Evolutionary conservation across 768 basidiomycete genomes (phyloP), one percentile per base, ranked within the genome.

Genomic region (Pleurotus sapidus): DNA sequence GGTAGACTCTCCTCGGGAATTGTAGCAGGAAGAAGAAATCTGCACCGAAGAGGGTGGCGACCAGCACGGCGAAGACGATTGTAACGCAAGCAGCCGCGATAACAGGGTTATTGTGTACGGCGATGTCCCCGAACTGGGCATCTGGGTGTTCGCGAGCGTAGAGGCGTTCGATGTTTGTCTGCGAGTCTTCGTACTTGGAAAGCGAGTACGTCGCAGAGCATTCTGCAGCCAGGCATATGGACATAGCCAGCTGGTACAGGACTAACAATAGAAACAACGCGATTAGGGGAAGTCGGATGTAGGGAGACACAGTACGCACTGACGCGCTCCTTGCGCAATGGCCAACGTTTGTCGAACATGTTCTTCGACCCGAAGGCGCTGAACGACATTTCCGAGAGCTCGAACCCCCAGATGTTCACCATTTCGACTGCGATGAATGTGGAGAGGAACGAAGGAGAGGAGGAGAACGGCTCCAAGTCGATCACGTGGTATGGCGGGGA

Each of bases 11-110:
- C 40, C 60, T 42, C 1, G 73, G 74, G 65, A 67, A 75, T 39
- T 74, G 69, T 2, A 73, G 55, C 3, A 75, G 65, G 50, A 75
- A 70, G 61, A 74, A 74, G 42, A 70, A 70, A 45, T 75, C 74
- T 6, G 71, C 66, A 11, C 73, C 70, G 55, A 73, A 73, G 6
- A 74, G 17, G 1, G 69, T 72, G 1, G 73, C 70, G 9, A 73
- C 72, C n/a, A 73, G 49, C 7, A 72, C 70, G 47, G 68, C 68
- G 55, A 72, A 72, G 7, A 73, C 66, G 53, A 73, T 73, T 23
- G 71, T 72, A 39, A 65, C 34, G 8, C 64, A 63, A 23, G 68
- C 64, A 1, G 70, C 64, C 37, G 63, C 66, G 57, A 72, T 65
- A 55, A 73, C 46, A 54, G 67, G 68, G 54, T 71, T 65, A 57